Evolutionary conservation across 106 monocot species (phyloP).

Genomic region (Allium cepa): DNA sequence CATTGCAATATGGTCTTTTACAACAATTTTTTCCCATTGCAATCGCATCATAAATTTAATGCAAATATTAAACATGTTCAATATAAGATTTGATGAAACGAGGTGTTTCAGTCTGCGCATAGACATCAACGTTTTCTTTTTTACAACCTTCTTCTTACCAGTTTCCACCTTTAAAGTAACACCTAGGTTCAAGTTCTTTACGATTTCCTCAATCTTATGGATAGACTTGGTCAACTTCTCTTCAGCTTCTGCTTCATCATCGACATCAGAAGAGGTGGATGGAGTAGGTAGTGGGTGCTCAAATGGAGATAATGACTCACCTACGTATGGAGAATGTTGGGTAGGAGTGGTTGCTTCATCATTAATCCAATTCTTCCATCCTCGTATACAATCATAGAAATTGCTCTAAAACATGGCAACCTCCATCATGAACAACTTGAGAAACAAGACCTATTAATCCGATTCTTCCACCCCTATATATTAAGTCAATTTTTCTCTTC

Average conservation of each 20-base stretch:
- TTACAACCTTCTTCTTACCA: slow-evolving; percentile 6
- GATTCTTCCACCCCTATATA: too few relatives aligned
- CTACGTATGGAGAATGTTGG: too few relatives aligned
- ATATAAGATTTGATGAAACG: slow-evolving; percentile 10
- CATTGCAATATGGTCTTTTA: too few relatives aligned
- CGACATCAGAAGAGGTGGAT: background rate
- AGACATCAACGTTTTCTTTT: slow-evolving; percentile 31
- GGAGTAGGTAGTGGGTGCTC: slow-evolving; percentile 2
- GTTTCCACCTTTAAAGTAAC: background rate
- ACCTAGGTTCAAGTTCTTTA: slow-evolving; percentile 16
- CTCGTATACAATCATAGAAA: too few relatives aligned
- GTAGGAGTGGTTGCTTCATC: background rate
- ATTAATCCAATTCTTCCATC: background rate
- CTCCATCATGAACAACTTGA: too few relatives aligned
- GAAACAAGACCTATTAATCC: too few relatives aligned
- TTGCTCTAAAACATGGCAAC: too few relatives aligned
- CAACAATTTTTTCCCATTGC: too few relatives aligned
- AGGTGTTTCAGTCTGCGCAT: slow-evolving; percentile 40
- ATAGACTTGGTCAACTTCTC: slow-evolving; percentile 27
- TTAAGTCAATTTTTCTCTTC: too few relatives aligned
- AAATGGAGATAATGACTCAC: background rate
- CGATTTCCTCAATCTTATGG: slow-evolving; percentile 37
- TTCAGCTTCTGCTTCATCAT: slow-evolving; percentile 11
- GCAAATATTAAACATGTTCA: too few relatives aligned
- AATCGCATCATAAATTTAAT: too few relatives aligned